phyloP scores from a whole-genome alignment of 2,329 filamentous ascomycete species.

The Trichoderma atrobrunneum region DNA sequence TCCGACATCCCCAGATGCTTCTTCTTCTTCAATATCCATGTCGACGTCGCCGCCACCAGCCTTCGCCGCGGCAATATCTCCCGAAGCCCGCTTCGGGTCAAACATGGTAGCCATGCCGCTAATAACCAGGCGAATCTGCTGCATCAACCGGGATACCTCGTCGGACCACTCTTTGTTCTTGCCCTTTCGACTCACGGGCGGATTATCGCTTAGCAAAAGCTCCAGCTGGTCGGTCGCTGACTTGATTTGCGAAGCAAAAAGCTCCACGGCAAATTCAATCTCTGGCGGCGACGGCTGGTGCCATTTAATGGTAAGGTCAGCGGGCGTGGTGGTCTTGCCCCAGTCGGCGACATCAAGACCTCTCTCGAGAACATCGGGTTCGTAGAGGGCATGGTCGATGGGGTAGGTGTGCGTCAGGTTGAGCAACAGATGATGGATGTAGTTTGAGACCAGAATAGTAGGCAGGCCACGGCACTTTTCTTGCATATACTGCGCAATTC shows the following conservation, averaged over 20 bases:
- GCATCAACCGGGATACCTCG: slow-evolving; percentile 86
- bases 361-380: slow-evolving; percentile 67
- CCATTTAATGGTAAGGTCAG: slow-evolving; percentile 83
- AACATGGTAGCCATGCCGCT: slow-evolving; percentile 90
- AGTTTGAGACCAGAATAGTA: slow-evolving; percentile 95
- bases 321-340: slow-evolving; percentile 73
- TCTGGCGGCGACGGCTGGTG: slow-evolving; percentile 79
- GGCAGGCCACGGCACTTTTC: slow-evolving; percentile 90
- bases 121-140: slow-evolving; percentile 81
- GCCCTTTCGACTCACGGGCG: slow-evolving; percentile 82
- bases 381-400: slow-evolving; percentile 83
- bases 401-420: slow-evolving; percentile 95
- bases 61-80: slow-evolving; percentile 43
- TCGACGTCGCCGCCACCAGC: slow-evolving; percentile 40
- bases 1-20: slow-evolving; percentile 36
- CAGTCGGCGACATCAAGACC: slow-evolving; percentile 78
- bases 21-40: slow-evolving; percentile 49
- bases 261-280: slow-evolving; percentile 80
- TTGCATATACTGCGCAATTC: slow-evolving; percentile 95
- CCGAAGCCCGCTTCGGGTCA: slow-evolving; percentile 69
- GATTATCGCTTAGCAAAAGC: slow-evolving; percentile 75
- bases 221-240: slow-evolving; percentile 72
- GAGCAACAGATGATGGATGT: slow-evolving; percentile 90
- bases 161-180: slow-evolving; percentile 99
- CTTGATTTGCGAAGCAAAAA: slow-evolving; percentile 81